These are phyloP conservation scores for Eucalyptus tenuipes DNA, from an alignment of 345 rosid species.

Conservation along the genomic window DNA sequence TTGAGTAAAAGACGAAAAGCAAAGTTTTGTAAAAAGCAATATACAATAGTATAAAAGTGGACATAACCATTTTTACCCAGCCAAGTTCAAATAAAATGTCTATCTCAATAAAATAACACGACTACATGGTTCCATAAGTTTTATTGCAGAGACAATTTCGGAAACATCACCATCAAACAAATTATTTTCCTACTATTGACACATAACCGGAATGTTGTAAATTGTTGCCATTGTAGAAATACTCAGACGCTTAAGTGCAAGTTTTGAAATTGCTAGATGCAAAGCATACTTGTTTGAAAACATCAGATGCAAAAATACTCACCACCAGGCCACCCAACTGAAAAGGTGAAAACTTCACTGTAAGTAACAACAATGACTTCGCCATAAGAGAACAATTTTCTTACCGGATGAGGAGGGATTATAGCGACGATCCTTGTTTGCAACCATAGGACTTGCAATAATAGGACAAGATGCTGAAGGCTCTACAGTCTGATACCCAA, in stretches of 20 bases:
- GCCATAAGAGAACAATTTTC: neutral
- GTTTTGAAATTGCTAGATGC: neutral
- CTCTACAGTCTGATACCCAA: conserved; percentile 40
- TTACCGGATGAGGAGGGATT: conserved; percentile 27
- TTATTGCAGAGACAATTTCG: neutral
- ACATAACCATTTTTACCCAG: neutral
- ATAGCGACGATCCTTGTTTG: conserved; percentile 23
- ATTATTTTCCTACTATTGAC: neutral
- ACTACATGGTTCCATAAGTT: neutral
- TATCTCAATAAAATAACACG: neutral
- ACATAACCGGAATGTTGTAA: neutral
- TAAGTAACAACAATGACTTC: neutral
- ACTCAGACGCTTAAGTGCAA: neutral
- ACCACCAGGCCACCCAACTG: neutral
- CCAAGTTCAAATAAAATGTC: neutral
- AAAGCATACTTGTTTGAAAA: neutral
- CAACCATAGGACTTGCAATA: neutral
- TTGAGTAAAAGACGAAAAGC: neutral
- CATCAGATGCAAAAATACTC: neutral
- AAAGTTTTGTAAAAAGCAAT: neutral
- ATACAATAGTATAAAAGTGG: neutral
- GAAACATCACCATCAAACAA: neutral
- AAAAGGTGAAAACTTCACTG: neutral
- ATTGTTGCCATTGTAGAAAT: neutral
- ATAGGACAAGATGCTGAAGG: conserved; percentile 23